Evolutionary conservation across 495 filamentous ascomycete species (phyloP).

Genomic region (Trichodelitschia bisporula): DNA sequence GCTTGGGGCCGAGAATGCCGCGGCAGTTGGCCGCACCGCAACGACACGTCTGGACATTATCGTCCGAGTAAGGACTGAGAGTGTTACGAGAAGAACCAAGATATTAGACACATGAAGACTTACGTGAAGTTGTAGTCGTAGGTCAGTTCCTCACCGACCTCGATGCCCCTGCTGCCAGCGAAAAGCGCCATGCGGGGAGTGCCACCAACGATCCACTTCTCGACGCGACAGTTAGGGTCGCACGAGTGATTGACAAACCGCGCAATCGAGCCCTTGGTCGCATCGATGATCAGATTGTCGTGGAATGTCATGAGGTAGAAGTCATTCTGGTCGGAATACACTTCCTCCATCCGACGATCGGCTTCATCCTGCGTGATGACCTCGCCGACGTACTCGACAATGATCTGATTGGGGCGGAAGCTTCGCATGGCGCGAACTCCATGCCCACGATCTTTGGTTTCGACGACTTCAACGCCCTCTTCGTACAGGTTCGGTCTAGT

Average conservation of each 20-base stretch:
- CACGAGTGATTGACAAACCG: conserved; percentile 97
- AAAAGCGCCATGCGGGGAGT: conserved; percentile 95
- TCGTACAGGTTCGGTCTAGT: conserved; percentile 27
- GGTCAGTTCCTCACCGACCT: conserved; percentile 88
- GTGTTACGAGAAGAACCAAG: not conserved
- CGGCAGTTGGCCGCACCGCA: conserved; percentile 20
- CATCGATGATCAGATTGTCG: conserved; percentile 97
- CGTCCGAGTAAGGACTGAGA: conserved; percentile 15
- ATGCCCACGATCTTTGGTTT: conserved; percentile 70
- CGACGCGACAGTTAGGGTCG: conserved; percentile 89
- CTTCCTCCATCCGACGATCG: conserved; percentile 72
- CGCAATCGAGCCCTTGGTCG: conserved; percentile 82
- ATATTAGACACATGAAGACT: conserved; percentile 10
- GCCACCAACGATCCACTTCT: conserved; percentile 88
- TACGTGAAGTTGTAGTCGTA: conserved; percentile 98
- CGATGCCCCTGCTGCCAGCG: conserved; percentile 68
- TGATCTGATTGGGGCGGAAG: conserved; percentile 78
- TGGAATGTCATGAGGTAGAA: conserved; percentile 98
- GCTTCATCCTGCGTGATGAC: conserved; percentile 89
- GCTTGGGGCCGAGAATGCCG: conserved; percentile 17
- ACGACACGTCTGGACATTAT: conserved; percentile 18
- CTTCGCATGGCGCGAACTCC: conserved; percentile 75
- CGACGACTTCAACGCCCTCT: conserved; percentile 81
- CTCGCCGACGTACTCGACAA: conserved; percentile 93
- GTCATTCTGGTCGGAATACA: conserved; percentile 82